Conservation (phyloP, 139 green algal species). For the Limnomonas spitsbergensis region DNA sequence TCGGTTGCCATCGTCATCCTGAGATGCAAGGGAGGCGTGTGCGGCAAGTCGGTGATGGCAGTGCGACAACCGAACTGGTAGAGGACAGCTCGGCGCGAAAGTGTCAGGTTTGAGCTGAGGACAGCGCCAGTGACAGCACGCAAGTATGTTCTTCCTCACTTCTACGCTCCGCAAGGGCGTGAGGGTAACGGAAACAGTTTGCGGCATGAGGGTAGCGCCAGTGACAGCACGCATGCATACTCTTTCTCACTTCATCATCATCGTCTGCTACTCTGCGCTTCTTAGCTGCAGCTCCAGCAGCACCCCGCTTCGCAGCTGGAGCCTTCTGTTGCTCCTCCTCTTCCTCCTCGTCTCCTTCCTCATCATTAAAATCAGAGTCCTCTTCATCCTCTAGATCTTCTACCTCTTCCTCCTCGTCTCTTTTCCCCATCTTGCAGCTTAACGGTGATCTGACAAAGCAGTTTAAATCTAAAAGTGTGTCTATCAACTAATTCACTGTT, state of each 20-base stretch:
- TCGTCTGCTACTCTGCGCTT: slow-evolving; percentile 83
- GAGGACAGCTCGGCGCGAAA: background rate
- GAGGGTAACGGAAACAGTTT: too few relatives aligned
- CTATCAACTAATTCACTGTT: too few relatives aligned
- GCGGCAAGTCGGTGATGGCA: background rate
- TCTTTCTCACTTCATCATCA: slow-evolving; percentile 51
- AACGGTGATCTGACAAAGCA: too few relatives aligned
- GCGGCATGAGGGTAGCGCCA: background rate
- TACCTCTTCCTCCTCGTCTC: slow-evolving; percentile 7
- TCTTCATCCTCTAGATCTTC: slow-evolving; percentile 31
- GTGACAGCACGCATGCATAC: background rate
- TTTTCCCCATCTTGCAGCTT: slow-evolving; percentile 6
- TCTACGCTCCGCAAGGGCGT: too few relatives aligned
- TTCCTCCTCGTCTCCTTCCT: slow-evolving; percentile 44
- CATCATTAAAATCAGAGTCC: slow-evolving; percentile 28
- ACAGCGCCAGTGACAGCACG: background rate
- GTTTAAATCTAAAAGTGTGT: too few relatives aligned
- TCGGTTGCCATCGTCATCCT: slow-evolving; percentile 32
- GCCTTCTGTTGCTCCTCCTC: slow-evolving; percentile 7
- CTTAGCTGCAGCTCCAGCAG: slow-evolving; percentile 25
- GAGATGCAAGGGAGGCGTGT: background rate
- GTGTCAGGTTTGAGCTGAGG: background rate
- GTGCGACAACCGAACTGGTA: background rate
- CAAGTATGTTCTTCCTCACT: slow-evolving; percentile 1
- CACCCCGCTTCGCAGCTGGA: slow-evolving; percentile 9